Percentiles rank a stretch among this genome's conserved stretches.
These are phyloP conservation scores for Suaeda aralocaspica DNA, from an alignment of 148 eudicot genomes.

Conservation along the genomic window DNA sequence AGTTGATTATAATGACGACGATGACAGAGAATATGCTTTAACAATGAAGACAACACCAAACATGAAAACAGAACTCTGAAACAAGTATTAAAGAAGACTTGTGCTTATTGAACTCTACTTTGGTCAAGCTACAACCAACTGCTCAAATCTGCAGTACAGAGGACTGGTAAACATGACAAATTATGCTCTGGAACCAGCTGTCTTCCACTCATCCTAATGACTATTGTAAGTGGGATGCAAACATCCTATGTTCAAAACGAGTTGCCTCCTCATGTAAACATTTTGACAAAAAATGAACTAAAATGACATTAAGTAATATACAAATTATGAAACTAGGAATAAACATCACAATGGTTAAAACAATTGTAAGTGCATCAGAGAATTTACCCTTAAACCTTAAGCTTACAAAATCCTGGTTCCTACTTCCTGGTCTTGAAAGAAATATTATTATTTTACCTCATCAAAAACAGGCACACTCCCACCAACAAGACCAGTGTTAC, in stretches of 20 bases:
- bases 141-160: neutral
- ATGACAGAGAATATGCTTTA: slow-evolving; percentile 2
- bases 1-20: no score
- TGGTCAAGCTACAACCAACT: neutral
- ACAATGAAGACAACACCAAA: neutral
- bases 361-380: neutral
- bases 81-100: neutral
- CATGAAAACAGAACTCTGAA: neutral
- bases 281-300: neutral
- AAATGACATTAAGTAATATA: no score
- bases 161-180: neutral
- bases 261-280: neutral
- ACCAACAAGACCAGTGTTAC: slow-evolving; percentile 97
- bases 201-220: no score
- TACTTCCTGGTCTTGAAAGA: neutral
- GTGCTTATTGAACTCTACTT: neutral
- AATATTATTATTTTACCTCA: slow-evolving; percentile 49
- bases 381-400: neutral
- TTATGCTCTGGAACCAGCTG: neutral
- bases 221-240: neutral
- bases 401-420: neutral
- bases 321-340: no score
- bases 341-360: no score
- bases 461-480: slow-evolving; percentile 97
- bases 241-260: neutral